These are phyloP conservation scores for Zostera marina DNA, from an alignment of 116 monocot species.

Conservation along the genomic window DNA sequence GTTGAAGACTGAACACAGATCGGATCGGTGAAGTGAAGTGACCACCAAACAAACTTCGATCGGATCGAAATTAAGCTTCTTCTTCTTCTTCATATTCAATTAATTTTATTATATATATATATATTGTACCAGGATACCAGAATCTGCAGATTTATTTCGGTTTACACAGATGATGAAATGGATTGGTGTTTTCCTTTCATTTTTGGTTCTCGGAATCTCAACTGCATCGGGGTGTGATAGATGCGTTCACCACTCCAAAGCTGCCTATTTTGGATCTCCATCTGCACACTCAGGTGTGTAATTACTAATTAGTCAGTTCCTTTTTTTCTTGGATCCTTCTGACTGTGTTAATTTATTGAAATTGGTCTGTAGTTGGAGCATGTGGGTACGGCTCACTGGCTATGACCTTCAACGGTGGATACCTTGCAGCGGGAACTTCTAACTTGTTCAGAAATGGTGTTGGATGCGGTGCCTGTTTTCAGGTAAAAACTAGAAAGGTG, in stretches of 20 bases:
- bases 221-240: constrained; percentile 38
- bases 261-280: constrained; percentile 33
- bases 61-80: not conserved
- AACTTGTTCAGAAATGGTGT: constrained; percentile 30
- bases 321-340: not conserved
- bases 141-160: not conserved
- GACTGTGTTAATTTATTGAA: not conserved
- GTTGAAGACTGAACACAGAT: too few species aligned
- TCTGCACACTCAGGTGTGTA: constrained; percentile 28
- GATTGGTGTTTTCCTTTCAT: constrained; percentile 8
- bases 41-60: not conserved
- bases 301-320: too few species aligned
- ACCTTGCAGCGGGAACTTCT: constrained; percentile 25
- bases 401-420: constrained; percentile 23
- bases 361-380: constrained; percentile 21
- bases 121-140: not conserved
- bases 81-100: not conserved
- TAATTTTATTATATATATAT: not conserved
- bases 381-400: constrained; percentile 59
- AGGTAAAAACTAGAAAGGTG: constrained; percentile 24
- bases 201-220: constrained; percentile 13
- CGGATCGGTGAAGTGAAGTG: too few species aligned
- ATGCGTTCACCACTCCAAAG: constrained; percentile 49
- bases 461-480: constrained; percentile 57
- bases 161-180: constrained; percentile 6